These are phyloP conservation scores for Chaetomium globosum DNA, from an alignment of 2,329 filamentous ascomycete species.

Conservation along the genomic window DNA sequence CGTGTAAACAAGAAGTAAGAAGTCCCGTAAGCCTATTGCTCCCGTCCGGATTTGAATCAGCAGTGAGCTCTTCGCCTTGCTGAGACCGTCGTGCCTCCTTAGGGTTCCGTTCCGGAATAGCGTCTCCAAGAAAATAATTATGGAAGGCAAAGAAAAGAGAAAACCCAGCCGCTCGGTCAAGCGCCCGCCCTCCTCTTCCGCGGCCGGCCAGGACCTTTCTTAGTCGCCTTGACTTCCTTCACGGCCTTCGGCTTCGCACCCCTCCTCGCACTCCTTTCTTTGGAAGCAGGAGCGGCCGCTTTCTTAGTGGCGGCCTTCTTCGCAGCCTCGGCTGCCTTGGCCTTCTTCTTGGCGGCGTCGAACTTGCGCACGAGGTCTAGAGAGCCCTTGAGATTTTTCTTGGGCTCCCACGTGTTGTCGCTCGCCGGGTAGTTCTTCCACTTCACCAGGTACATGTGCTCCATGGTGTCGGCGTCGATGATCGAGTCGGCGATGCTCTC, in stretches of 20 bases:
- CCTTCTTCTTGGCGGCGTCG: constrained; percentile 40
- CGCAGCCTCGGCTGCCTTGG: constrained; percentile 28
- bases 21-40: no score
- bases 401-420: constrained; percentile 59
- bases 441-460: constrained; percentile 54
- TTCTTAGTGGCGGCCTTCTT: constrained; percentile 17
- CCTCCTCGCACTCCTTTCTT: constrained; percentile 18
- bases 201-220: constrained; percentile 21
- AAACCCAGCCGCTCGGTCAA: neutral
- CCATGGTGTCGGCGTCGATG: constrained; percentile 44
- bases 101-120: no score
- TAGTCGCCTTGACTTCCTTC: constrained; percentile 19
- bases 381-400: constrained; percentile 49
- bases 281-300: neutral
- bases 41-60: no score
- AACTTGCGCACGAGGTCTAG: constrained; percentile 43
- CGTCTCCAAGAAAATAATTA: constrained; percentile 10
- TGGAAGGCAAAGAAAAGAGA: neutral
- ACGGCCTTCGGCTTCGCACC: constrained; percentile 25
- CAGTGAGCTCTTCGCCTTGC: no score
- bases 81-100: no score
- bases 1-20: no score
- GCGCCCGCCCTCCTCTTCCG: constrained; percentile 13
- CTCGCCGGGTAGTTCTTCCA: constrained; percentile 53
- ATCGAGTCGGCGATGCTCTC: constrained; percentile 50